A percentile compares a stretch with the other conserved stretches of the same genome.
Conservation (phyloP, 257 asterid species). For the Scutellaria barbata region DNA sequence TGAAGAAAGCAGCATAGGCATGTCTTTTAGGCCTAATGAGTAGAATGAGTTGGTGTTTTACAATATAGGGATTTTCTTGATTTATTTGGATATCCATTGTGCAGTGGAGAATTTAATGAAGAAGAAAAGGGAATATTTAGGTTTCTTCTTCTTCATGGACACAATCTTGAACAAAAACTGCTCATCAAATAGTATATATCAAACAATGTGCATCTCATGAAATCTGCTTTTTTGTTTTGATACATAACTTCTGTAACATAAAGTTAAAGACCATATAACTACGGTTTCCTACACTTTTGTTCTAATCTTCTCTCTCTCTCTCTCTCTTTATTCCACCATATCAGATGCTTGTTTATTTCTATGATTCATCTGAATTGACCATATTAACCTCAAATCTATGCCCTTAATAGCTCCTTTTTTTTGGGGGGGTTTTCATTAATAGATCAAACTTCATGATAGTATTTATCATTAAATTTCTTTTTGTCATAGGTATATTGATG, state of each 20-base stretch:
- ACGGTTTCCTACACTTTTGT: constrained; percentile 2
- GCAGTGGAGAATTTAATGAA: constrained; percentile 45
- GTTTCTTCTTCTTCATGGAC: constrained; percentile 71
- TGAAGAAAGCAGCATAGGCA: constrained; percentile 55
- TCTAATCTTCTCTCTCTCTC: constrained; percentile 24
- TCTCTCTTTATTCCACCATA: constrained; percentile 25
- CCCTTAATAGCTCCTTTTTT: no score
- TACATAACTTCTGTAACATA: constrained; percentile 31
- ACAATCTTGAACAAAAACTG: constrained; percentile 32
- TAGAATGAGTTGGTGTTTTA: not conserved
- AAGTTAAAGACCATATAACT: not conserved
- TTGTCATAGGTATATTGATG: not conserved
- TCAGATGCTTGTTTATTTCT: not conserved
- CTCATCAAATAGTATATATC: constrained; percentile 26
- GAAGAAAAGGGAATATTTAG: constrained; percentile 63
- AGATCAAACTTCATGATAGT: no score
- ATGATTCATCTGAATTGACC: no score
- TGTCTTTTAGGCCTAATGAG: constrained; percentile 20
- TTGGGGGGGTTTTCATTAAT: no score
- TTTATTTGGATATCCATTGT: constrained; percentile 7
- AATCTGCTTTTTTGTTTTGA: constrained; percentile 16
- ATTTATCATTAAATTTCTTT: no score
- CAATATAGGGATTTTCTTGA: constrained; percentile 2
- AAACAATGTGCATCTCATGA: constrained; percentile 8
- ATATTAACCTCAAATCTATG: no score